phyloP scores from a whole-genome alignment of 2,329 filamentous ascomycete species.

The Ilyonectria robusta region DNA sequence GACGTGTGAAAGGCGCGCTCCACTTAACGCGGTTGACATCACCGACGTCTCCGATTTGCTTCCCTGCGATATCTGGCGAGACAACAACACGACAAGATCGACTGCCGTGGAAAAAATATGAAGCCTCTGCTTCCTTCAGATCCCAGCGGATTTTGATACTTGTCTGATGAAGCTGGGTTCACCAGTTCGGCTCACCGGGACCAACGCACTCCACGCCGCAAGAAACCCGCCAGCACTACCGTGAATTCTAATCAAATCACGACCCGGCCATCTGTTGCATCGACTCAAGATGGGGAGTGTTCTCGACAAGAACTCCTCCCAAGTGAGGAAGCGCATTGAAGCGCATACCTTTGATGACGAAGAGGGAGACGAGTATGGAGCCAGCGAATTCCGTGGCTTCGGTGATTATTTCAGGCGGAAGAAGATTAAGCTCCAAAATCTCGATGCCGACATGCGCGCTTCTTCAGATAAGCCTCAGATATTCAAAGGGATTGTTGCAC shows the following conservation, averaged over 20 bases:
- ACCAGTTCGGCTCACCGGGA: background rate
- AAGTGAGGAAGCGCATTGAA: slow-evolving; percentile 73
- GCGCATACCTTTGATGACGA: slow-evolving; percentile 83
- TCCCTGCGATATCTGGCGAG: background rate
- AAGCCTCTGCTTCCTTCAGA: too few relatives aligned
- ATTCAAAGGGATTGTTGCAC: slow-evolving; percentile 90
- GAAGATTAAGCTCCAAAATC: slow-evolving; percentile 96
- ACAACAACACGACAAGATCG: background rate
- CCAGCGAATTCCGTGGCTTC: slow-evolving; percentile 90
- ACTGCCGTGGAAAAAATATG: slow-evolving; percentile 3
- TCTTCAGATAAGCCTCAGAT: slow-evolving; percentile 81
- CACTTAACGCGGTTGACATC: slow-evolving; percentile 55
- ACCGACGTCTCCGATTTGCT: slow-evolving; percentile 11
- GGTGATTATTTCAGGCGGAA: slow-evolving; percentile 94
- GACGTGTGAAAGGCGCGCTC: slow-evolving; percentile 55
- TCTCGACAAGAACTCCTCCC: slow-evolving; percentile 74
- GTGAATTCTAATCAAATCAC: background rate
- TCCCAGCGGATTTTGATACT: background rate
- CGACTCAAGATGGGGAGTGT: slow-evolving; percentile 68
- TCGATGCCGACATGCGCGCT: slow-evolving; percentile 85
- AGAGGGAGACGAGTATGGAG: slow-evolving; percentile 90
- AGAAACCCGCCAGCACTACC: background rate
- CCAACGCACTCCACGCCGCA: background rate
- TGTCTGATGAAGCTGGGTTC: background rate
- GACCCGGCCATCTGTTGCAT: slow-evolving; percentile 1